phyloP scores from a whole-genome alignment of 2,329 filamentous ascomycete species.

The Stemphylium lycopersici region DNA sequence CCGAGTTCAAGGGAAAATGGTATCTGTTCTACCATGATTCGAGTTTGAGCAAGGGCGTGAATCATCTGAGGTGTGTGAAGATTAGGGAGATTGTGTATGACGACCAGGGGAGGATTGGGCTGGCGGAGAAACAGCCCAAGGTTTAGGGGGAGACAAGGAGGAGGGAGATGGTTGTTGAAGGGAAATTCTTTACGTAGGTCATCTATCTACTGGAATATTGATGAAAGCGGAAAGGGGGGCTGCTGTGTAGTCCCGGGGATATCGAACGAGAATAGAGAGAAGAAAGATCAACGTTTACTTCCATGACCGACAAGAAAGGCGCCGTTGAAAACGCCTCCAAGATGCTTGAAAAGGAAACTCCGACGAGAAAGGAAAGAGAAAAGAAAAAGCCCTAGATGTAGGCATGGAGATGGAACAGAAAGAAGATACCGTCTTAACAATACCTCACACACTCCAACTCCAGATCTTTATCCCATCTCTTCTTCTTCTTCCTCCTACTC shows the following conservation, averaged over 20 bases:
- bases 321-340: neutral
- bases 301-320: neutral
- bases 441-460: conserved; percentile 1
- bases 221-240: neutral
- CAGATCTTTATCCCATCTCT: neutral
- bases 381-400: neutral
- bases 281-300: neutral
- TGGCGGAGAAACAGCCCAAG: conserved; percentile 42
- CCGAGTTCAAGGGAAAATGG: conserved; percentile 73
- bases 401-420: neutral
- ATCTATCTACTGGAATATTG: no score
- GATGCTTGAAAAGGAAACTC: neutral
- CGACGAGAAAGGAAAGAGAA: neutral
- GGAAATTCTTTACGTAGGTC: no score
- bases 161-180: no score
- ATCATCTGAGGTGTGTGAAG: conserved; percentile 76
- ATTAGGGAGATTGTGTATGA: conserved; percentile 77
- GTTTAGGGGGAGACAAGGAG: conserved; percentile 8
- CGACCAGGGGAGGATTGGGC: conserved; percentile 64
- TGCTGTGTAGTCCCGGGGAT: no score
- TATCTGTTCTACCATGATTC: conserved; percentile 81
- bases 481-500: conserved; percentile 2
- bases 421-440: conserved; percentile 1
- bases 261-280: neutral
- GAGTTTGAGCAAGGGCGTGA: conserved; percentile 69